These are phyloP conservation scores for Hygrophila difformis DNA, from an alignment of 257 asterid species.

Conservation along the genomic window DNA sequence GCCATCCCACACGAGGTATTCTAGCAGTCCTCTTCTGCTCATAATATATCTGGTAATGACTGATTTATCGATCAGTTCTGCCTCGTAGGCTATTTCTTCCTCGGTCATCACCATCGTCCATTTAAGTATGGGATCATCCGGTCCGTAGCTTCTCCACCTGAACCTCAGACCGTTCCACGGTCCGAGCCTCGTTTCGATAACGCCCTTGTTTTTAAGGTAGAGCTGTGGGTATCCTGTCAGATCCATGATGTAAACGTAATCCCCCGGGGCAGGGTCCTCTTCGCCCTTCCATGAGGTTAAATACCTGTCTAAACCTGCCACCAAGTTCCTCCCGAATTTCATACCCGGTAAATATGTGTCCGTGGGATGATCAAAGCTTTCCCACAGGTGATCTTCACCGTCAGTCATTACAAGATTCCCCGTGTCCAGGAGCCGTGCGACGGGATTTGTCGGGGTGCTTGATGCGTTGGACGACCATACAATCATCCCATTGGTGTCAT, in stretches of 20 bases:
- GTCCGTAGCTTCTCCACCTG: slow-evolving; percentile 8
- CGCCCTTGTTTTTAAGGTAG: slow-evolving; percentile 1
- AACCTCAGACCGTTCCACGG: slow-evolving; percentile 44
- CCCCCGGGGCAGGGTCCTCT: slow-evolving; percentile 35
- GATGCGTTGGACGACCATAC: slow-evolving; percentile 13
- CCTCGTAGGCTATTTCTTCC: too few species aligned
- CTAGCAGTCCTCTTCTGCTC: not conserved
- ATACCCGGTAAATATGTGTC: slow-evolving; percentile 15
- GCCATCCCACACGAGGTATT: not conserved
- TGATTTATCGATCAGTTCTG: slow-evolving; percentile 11
- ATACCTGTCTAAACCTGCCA: slow-evolving; percentile 10
- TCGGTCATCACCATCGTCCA: too few species aligned
- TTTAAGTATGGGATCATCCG: too few species aligned
- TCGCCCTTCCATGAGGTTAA: slow-evolving; percentile 25
- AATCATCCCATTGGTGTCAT: slow-evolving; percentile 4
- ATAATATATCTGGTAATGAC: slow-evolving; percentile 13
- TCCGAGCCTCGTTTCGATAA: slow-evolving; percentile 18
- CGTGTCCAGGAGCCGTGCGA: slow-evolving; percentile 1
- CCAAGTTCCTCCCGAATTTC: slow-evolving; percentile 24
- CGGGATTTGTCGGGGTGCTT: not conserved
- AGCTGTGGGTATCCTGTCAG: slow-evolving; percentile 27
- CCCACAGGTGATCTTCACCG: slow-evolving; percentile 19
- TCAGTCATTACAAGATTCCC: slow-evolving; percentile 27
- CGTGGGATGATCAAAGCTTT: slow-evolving; percentile 20
- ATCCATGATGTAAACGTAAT: slow-evolving; percentile 14